Percentiles rank a stretch among this genome's conserved stretches.
Conservation (phyloP, 768 basidiomycete species). For the Candolleomyces eurysporus region DNA sequence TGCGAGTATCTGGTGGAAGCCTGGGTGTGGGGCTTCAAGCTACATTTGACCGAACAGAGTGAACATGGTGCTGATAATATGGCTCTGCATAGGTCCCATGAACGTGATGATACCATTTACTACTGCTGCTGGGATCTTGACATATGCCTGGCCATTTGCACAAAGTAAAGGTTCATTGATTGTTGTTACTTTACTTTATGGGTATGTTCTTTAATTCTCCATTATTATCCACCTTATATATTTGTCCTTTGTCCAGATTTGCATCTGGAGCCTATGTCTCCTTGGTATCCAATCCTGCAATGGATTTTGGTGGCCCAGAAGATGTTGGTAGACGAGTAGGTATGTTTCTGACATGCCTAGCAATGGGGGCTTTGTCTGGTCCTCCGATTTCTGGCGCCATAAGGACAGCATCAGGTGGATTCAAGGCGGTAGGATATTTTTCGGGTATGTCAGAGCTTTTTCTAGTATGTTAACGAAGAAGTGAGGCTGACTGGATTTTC, state of each 20-base stretch:
- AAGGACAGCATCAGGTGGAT: conserved; percentile 49
- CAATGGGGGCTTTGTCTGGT: conserved; percentile 65
- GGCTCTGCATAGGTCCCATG: conserved; percentile 46
- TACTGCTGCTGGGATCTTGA: conserved; percentile 50
- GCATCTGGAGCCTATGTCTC: conserved; percentile 62
- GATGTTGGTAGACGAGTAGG: conserved; percentile 68
- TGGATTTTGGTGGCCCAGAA: conserved; percentile 55
- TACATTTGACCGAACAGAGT: too few species aligned
- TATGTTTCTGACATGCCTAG: conserved; percentile 58
- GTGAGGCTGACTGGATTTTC: too few species aligned
- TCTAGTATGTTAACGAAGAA: too few species aligned
- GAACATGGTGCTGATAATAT: too few species aligned
- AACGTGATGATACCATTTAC: conserved; percentile 71
- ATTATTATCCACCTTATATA: conserved; percentile 25
- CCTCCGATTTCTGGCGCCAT: conserved; percentile 78
- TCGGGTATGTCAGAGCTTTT: conserved; percentile 44
- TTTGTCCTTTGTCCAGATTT: too few species aligned
- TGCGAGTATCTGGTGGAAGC: too few species aligned
- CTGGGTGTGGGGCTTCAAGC: too few species aligned
- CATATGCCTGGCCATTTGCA: conserved; percentile 72
- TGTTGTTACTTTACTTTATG: conserved; percentile 59
- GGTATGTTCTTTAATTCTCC: conserved; percentile 36
- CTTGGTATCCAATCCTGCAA: conserved; percentile 53
- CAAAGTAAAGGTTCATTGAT: conserved; percentile 42
- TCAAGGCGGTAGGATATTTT: conserved; percentile 51